Conservation (phyloP, 2,329 filamentous ascomycete species). For the Hysterium pulicare region DNA sequence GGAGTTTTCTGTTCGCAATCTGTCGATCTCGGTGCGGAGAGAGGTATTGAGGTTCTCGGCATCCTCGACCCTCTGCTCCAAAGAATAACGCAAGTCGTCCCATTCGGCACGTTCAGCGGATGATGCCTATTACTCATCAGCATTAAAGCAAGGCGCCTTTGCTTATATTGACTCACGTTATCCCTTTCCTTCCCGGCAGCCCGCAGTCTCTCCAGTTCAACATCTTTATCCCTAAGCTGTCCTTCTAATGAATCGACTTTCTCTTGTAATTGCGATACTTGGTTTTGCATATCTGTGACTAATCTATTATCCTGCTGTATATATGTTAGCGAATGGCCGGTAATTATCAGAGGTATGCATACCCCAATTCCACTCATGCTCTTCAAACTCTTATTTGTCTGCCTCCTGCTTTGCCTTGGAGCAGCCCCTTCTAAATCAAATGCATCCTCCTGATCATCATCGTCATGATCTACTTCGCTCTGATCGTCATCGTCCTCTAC, state of each 20-base stretch:
- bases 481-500: slow-evolving; percentile 87
- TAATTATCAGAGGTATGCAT: background rate
- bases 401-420: slow-evolving; percentile 30
- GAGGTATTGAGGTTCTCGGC: slow-evolving; percentile 76
- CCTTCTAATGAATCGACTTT: slow-evolving; percentile 71
- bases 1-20: slow-evolving; percentile 65
- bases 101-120: slow-evolving; percentile 68
- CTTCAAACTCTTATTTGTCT: slow-evolving; percentile 44
- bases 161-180: slow-evolving; percentile 32
- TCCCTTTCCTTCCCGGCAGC: slow-evolving; percentile 56
- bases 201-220: slow-evolving; percentile 60
- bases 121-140: slow-evolving; percentile 37
- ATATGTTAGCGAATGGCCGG: slow-evolving; percentile 2
- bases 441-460: slow-evolving; percentile 56
- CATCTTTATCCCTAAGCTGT: slow-evolving; percentile 66
- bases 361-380: slow-evolving; percentile 2
- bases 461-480: slow-evolving; percentile 52
- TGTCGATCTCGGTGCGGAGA: slow-evolving; percentile 74
- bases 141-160: background rate
- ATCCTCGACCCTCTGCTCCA: slow-evolving; percentile 72
- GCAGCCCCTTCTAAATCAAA: slow-evolving; percentile 57
- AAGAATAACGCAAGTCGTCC: slow-evolving; percentile 59
- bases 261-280: slow-evolving; percentile 70
- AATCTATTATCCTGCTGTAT: slow-evolving; percentile 29
- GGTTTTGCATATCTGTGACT: slow-evolving; percentile 74